Base-by-base conservation (phyloP, 257 asterid genomes). In the Rubia yunnanensis region DNA sequence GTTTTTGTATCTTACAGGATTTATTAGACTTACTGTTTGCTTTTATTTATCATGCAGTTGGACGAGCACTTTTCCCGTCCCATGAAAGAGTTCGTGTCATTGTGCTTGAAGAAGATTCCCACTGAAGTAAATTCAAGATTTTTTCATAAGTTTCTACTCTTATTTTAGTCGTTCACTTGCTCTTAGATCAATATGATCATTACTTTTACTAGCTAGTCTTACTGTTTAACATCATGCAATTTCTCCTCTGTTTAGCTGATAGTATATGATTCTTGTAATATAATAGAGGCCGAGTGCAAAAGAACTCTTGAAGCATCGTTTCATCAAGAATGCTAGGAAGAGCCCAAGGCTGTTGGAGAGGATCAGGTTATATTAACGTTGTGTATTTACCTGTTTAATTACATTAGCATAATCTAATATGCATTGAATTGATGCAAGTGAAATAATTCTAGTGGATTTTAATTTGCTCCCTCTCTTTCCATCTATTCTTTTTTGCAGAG, bases 51-150 rank as follows among this genome's bases (percentile, higher is more conserved):
- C 63, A 55, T 92, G 76, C 98, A 94, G 99, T 83, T 94, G 64
- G 99, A 94, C 23, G 99, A 94, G 73, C 99, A 94, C 73, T 94
- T 94, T 69, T 94, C 99, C 63, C 99, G 99, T 63, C 95, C 89
- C 44, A 70, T 94, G 75, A 94, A 94, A 76, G 99, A 94, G 81
- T 83, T 90, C 59, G 95, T 90, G 23, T 78, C 96, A 17, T 76
- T 80, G 60, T 94, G 99, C 79, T 75, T 94, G 84, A 94, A 86
- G 85, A 94, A 94, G 83, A 86, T 72, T 70, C 98, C 98, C 49
- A 81, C 95, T 57, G 96, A 94, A 88, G 99, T 94, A 79, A 76
- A 76, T 77, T 76, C 64, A 63, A 57, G 71, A 27, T 63, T 58
- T 64, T 72, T 68, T 57, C 27, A 36, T 26, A 50, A 62, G 63